phyloP scores from a whole-genome alignment of 208 protist species.

The Trypanosoma melophagium region DNA sequence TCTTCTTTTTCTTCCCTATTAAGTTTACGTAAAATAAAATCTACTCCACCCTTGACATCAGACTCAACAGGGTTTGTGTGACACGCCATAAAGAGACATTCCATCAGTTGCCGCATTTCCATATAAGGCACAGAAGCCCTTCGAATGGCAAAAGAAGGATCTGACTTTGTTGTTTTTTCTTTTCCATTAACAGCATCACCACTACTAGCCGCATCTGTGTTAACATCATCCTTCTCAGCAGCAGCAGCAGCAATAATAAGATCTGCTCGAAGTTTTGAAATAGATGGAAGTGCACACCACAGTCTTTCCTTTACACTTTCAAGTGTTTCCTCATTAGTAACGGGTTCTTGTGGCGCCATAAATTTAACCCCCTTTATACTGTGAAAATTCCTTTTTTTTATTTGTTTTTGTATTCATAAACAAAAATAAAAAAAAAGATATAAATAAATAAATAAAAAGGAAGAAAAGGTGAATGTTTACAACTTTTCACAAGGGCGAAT shows the following conservation, averaged over 20 bases:
- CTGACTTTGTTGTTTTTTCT: constrained; percentile 17
- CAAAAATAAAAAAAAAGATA: too few relatives aligned
- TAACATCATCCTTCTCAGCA: not conserved
- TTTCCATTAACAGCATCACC: not conserved
- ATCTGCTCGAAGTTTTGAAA: constrained; percentile 25
- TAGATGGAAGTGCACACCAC: constrained; percentile 63
- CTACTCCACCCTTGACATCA: constrained; percentile 44
- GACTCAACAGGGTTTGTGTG: constrained; percentile 57
- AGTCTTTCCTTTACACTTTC: constrained; percentile 57
- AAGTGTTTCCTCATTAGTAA: constrained; percentile 27
- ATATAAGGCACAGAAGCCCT: constrained; percentile 34
- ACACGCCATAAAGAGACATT: constrained; percentile 61
- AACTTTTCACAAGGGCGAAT: too few relatives aligned
- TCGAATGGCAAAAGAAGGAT: constrained; percentile 1
- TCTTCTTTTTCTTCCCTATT: constrained; percentile 17
- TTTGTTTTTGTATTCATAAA: not conserved
- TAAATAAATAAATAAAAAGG: too few relatives aligned
- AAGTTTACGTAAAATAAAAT: constrained; percentile 28
- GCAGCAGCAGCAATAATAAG: not conserved
- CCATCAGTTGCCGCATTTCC: constrained; percentile 59
- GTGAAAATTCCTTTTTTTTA: not conserved
- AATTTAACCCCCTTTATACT: not conserved
- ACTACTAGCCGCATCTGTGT: not conserved
- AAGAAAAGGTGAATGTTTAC: too few relatives aligned
- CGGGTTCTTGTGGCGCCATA: constrained; percentile 7